Base-by-base conservation (phyloP, 768 basidiomycete genomes). In the Neoboletus magnificus region DNA sequence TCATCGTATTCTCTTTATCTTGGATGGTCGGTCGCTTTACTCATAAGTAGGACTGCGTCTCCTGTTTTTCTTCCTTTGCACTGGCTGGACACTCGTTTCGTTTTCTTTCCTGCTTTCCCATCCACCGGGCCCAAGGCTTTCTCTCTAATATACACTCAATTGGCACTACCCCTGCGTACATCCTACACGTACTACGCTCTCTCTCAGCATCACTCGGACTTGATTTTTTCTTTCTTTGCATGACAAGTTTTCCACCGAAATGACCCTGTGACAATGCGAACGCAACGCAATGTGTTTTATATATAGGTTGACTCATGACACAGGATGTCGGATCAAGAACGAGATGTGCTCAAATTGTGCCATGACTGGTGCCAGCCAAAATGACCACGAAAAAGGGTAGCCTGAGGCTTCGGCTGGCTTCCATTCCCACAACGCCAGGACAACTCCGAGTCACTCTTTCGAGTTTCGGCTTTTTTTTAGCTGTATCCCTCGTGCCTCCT, bases 51-150 rank as follows among this genome's bases (percentile, higher is more conserved):
- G 48, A 27, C 49, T 39, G 18, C 29, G 20, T 43, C 43, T 47
- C 2, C 5, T 39, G 27, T 45, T 45, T 23, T 7, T 37, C 11
- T 39, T 37, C 11, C n/a, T 43, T 36, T 46, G 42, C 53, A 37
- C 32, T 45, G 22, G 49, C 25, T 42, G 63, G 63, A 64, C 63
- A n/a, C 39, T 64, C 22, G 27, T 51, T 52, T 45, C 33, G 40
- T 49, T 46, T 46, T 32, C 16, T 13, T 27, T 42, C 11, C 27
- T 27, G 8, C 40, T n/a, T n/a, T 37, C 18, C 12, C 39, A n/a
- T 39, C 37, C 16, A 11, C 18, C n/a, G 2, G 15, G n/a, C n/a
- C n/a, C n/a, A n/a, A n/a, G n/a, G n/a, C n/a, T 23, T 12, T 20
- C 29, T 6, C n/a, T 25, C 13, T 55, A 50, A 42, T 46, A 36